Base-by-base conservation (phyloP, 164 flowering plant species). In the Annona squamosa region DNA sequence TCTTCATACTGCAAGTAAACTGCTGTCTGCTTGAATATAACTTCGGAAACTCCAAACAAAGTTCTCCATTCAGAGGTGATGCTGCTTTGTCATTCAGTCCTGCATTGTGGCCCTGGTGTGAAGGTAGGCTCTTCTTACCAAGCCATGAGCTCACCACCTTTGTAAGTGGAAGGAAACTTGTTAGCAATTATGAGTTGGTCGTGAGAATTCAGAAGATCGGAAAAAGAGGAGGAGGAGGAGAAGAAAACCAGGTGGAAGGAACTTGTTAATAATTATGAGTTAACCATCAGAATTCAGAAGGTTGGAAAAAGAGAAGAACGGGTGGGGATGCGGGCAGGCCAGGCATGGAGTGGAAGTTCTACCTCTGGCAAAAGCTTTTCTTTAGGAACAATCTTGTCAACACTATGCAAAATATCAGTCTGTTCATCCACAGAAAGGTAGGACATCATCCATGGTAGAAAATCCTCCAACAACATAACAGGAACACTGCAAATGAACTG, bases 401-500 rank as follows among this genome's bases (percentile, higher is more conserved):
- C 75, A 74, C 87, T 88, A 47, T 68, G 48, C 61, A 65, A 18
- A 68, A 89, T 68, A 63, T 89, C 85, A 26, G 10, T 65, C 74
- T 80, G 82, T 74, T 90, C 91, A 17, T 84, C 81, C 47, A 79
- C 70, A 69, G 88, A 76, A 72, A 92, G 84, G 81, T 75, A 85
- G 43, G 90, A 83, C 10, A 81, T 73, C 84, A 88, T 84, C 98
- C 98, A 94, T 64, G 93, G 97, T 5, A 90, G 76, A 72, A 89
- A 70, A 18, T 87, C 91, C 73, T 86, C 88, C 74, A 94, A 77
- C 74, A 91, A 75, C 47, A 78, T 81, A 48, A 90, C 46, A 41
- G 98, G 98, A 72, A 94, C 84, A 74, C 90, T 90, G 67, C 91
- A 89, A 18, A 94, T 77, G 74, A 85, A 90, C 78, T 84, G 92